Conservation (phyloP, 257 asterid species). For the Euphrasia confusa region DNA sequence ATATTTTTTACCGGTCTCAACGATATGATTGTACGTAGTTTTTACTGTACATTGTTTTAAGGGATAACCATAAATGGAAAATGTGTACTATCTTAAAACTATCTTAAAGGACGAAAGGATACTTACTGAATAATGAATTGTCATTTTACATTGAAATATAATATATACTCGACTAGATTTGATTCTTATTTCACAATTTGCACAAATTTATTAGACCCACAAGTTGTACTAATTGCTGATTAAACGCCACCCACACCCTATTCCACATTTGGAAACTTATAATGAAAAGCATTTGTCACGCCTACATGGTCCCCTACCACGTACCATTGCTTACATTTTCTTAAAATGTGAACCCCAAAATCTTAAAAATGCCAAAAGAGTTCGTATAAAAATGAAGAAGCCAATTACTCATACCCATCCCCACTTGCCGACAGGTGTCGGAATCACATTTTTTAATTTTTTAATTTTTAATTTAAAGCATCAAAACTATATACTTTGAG, state of each 20-base stretch:
- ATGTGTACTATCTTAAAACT: no score
- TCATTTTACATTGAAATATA: no score
- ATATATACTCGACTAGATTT: no score
- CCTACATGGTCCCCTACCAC: constrained; percentile 46
- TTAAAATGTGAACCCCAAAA: constrained; percentile 30
- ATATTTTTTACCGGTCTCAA: no score
- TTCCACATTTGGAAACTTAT: constrained; percentile 26
- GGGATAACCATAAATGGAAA: no score
- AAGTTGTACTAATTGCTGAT: background rate
- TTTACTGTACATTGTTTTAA: no score
- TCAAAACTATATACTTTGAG: constrained; percentile 23
- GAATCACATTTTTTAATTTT: constrained; percentile 21
- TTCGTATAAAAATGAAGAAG: background rate
- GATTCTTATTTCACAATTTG: no score
- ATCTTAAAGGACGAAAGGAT: no score
- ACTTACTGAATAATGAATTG: no score
- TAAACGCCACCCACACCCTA: constrained; percentile 10
- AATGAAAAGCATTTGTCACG: constrained; percentile 21
- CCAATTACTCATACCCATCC: constrained; percentile 24
- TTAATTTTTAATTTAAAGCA: constrained; percentile 20
- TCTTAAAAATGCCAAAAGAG: constrained; percentile 32
- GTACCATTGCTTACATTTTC: constrained; percentile 30
- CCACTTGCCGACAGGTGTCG: constrained; percentile 53
- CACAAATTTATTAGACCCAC: constrained; percentile 6
- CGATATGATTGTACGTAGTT: no score